phyloP scores from a whole-genome alignment of 1,139 yeast species.

The Debaryomycetaceae sp. region DNA sequence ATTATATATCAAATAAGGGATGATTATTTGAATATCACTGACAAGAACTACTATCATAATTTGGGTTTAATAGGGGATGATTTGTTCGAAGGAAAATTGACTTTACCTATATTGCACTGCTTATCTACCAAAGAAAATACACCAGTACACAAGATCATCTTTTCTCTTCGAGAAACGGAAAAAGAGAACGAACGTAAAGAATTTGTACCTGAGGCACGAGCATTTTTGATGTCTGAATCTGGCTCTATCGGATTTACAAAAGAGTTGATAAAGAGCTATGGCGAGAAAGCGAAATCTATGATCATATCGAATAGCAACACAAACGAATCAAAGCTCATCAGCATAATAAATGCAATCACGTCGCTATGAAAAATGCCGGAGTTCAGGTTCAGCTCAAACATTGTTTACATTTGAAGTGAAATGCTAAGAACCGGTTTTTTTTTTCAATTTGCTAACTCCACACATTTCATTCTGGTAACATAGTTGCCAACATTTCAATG shows the following conservation, averaged over 20 bases:
- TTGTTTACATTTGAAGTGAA: no score
- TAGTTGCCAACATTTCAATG: no score
- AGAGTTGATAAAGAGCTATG: constrained; percentile 16
- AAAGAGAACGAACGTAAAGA: constrained; percentile 16
- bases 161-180: constrained; percentile 12
- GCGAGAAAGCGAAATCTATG: constrained; percentile 15
- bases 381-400: no score
- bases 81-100: constrained; percentile 82
- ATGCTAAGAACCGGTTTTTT: no score
- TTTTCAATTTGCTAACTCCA: no score
- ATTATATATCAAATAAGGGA: constrained; percentile 80
- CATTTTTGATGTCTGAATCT: constrained; percentile 17
- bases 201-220: constrained; percentile 19
- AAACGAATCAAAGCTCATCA: neutral
- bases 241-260: constrained; percentile 23
- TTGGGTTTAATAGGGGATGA: constrained; percentile 83
- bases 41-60: constrained; percentile 50
- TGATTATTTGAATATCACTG: constrained; percentile 67
- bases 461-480: no score
- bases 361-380: no score
- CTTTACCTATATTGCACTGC: constrained; percentile 77
- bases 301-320: constrained; percentile 4
- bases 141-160: constrained; percentile 25
- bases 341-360: neutral
- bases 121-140: constrained; percentile 13